Conservation (phyloP, 2,329 filamentous ascomycete genomes). For the Fusarium sp. region DNA sequence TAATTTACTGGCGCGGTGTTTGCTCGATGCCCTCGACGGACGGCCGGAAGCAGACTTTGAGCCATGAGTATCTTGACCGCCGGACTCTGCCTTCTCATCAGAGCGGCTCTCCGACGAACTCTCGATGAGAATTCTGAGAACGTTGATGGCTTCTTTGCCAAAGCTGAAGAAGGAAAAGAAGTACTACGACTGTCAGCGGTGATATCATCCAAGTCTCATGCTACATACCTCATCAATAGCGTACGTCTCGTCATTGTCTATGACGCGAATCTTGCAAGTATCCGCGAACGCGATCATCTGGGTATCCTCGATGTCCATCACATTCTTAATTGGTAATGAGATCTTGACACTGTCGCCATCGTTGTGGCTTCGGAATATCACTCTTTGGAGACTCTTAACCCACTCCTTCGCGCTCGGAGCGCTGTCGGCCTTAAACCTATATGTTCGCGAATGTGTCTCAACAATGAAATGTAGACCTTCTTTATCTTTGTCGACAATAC, state of each 20-base stretch:
- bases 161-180: conserved; percentile 96
- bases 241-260: conserved; percentile 94
- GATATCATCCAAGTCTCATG: not conserved
- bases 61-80: conserved; percentile 26
- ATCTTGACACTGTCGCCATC: conserved; percentile 98
- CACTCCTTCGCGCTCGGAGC: conserved; percentile 91
- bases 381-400: conserved; percentile 92
- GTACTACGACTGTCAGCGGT: conserved; percentile 67
- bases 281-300: conserved; percentile 92
- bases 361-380: conserved; percentile 95
- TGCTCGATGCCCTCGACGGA: conserved; percentile 49
- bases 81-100: conserved; percentile 37
- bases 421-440: conserved; percentile 91
- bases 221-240: conserved; percentile 86
- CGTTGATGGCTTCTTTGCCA: conserved; percentile 83
- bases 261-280: conserved; percentile 91
- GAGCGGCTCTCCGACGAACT: conserved; percentile 59
- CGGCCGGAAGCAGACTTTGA: conserved; percentile 32
- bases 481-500: conserved; percentile 79
- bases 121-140: conserved; percentile 79
- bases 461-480: conserved; percentile 83
- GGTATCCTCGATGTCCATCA: conserved; percentile 93
- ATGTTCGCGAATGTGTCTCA: conserved; percentile 83
- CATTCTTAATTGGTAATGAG: conserved; percentile 85
- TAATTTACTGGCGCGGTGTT: conserved; percentile 47